Evolutionary conservation across 352 stramenopile genomes (phyloP), one percentile per base, ranked within the genome.

Genomic region (Pythium dissotocum): DNA sequence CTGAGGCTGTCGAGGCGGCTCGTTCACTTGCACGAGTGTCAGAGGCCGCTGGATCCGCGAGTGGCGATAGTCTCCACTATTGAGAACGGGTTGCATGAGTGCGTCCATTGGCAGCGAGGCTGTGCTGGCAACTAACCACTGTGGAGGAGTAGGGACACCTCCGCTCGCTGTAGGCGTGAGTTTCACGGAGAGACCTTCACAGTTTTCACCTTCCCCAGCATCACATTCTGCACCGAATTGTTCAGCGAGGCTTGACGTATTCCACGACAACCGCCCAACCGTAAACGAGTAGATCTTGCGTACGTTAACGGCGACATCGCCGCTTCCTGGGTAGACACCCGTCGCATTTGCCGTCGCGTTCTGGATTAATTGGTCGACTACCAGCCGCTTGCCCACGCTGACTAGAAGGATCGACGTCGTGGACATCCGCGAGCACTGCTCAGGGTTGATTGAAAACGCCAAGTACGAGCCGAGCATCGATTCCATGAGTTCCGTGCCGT

Each of bases 271-370:
- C n/a, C 6, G 18, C 1, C 49, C 49, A 9, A 56, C 26, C 10
- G 49, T 56, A 26, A 56, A 36, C 26, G 49, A 56, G 26, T 56
- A 56, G 6, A 36, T 35, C 24, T 56, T 56, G 49, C 49, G 49
- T 8, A 56, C 7, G 26, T 56, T 56, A 1, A 7, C n/a, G 1
- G 28, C 49, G 14, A 13, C 13, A 16, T 6, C 40, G 40, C 1
- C 49, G 6, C 28, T 12, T n/a, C 9, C 28, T 16, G 49, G 26
- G 24, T 10, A 21, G 8, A 38, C n/a, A 7, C 24, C 2, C 7
- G 49, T 16, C 6, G 21, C 21, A 6, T 21, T 4, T 49, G 48
- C 48, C 1, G 48, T 55, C 26, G n/a, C 13, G 48, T 55, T 55
- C 48, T 55, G 16, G 1, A 21, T 56, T 7, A 56, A 26, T 33